phyloP scores from a whole-genome alignment of 2,329 filamentous ascomycete species.

The Sporothrix dimorphospora region DNA sequence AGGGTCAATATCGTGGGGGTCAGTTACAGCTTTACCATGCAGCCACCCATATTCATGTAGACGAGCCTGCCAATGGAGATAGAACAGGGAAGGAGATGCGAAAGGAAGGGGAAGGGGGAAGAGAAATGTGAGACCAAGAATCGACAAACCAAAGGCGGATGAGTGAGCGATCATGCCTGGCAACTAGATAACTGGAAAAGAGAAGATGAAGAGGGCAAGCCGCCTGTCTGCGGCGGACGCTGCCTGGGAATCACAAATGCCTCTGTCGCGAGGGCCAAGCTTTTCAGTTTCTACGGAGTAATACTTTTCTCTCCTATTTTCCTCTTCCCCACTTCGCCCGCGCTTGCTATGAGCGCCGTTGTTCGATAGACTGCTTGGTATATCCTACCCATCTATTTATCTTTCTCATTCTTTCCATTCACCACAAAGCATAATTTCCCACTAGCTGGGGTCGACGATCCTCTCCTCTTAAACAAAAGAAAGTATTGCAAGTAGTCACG shows the following conservation, averaged over 20 bases:
- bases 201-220: neutral
- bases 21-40: neutral
- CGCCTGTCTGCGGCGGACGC: neutral
- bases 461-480: neutral
- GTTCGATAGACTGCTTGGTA: slow-evolving; percentile 15
- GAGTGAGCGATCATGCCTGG: neutral
- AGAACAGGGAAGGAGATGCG: no score
- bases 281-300: slow-evolving; percentile 18
- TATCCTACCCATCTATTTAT: neutral
- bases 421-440: neutral
- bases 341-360: neutral
- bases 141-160: neutral
- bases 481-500: neutral
- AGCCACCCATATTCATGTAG: neutral
- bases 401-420: neutral
- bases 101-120: no score
- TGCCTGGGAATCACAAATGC: neutral
- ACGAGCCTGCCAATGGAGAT: no score
- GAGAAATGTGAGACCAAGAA: neutral
- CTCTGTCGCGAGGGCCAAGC: neutral
- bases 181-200: neutral
- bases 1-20: neutral
- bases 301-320: neutral
- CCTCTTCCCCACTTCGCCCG: neutral
- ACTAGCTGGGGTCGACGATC: neutral